phyloP scores from a whole-genome alignment of 2,329 filamentous ascomycete genomes.

The Neocatenulostroma microsporum region DNA sequence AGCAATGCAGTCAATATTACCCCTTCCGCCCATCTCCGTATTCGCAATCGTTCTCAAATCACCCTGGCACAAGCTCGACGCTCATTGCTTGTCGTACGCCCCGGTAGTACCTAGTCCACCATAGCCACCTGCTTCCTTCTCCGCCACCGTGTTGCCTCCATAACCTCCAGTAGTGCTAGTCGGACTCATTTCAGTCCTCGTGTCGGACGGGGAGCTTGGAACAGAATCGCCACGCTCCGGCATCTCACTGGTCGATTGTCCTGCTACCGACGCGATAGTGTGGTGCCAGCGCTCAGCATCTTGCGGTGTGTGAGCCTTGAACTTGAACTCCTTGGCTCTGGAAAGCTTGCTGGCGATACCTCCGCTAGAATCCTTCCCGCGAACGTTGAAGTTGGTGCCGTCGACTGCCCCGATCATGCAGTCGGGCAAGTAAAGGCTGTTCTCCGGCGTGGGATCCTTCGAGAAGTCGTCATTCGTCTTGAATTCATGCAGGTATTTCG shows the following conservation, averaged over 20 bases:
- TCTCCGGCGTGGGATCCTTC: slow-evolving; percentile 71
- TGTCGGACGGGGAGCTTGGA: slow-evolving; percentile 21
- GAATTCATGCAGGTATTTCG: slow-evolving; percentile 90
- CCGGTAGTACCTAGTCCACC: not conserved
- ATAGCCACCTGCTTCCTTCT: slow-evolving; percentile 2
- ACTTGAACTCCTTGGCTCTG: slow-evolving; percentile 69
- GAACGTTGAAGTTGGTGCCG: slow-evolving; percentile 84
- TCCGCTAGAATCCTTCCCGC: slow-evolving; percentile 87
- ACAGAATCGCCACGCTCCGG: slow-evolving; percentile 33
- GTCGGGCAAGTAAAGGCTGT: slow-evolving; percentile 87
- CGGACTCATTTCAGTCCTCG: slow-evolving; percentile 5
- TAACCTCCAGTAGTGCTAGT: too few relatives aligned
- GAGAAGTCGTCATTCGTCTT: slow-evolving; percentile 75
- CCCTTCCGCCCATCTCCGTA: too few relatives aligned
- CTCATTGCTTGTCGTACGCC: too few relatives aligned
- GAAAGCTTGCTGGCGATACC: slow-evolving; percentile 70
- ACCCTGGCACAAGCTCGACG: too few relatives aligned
- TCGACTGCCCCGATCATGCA: slow-evolving; percentile 65
- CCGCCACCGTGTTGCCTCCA: slow-evolving; percentile 1
- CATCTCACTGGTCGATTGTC: slow-evolving; percentile 37
- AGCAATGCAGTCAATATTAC: too few relatives aligned
- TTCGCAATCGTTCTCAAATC: too few relatives aligned
- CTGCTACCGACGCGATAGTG: slow-evolving; percentile 57
- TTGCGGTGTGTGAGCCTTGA: slow-evolving; percentile 75
- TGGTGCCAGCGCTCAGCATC: slow-evolving; percentile 83